Percentiles rank a stretch among this genome's conserved stretches.
phyloP scores from a whole-genome alignment of 2,329 filamentous ascomycete genomes.

The Talaromyces piceae region DNA sequence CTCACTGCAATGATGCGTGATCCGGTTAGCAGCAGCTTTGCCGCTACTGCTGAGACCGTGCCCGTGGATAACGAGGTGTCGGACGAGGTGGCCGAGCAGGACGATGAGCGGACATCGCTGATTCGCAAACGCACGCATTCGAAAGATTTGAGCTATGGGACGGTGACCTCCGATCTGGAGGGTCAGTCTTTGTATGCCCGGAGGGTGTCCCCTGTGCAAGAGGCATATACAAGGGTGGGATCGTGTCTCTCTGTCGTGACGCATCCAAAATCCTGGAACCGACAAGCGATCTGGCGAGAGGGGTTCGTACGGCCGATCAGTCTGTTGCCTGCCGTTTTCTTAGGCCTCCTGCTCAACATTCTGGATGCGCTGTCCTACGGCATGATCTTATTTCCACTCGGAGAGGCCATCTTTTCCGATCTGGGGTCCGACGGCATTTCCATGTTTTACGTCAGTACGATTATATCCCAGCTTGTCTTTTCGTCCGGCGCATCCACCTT shows the following conservation, averaged over 20 bases:
- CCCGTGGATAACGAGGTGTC: conserved; percentile 14
- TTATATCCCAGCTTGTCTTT: conserved; percentile 85
- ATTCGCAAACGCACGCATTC: conserved; percentile 22
- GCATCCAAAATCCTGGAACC: conserved; percentile 67
- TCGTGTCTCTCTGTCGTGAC: conserved; percentile 26
- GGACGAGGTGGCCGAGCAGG: conserved; percentile 19
- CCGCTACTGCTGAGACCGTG: conserved; percentile 15
- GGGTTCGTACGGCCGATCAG: conserved; percentile 60
- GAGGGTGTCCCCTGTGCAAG: conserved; percentile 3
- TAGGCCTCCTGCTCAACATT: conserved; percentile 85
- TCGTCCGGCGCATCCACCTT: conserved; percentile 80
- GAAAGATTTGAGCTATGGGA: conserved; percentile 25
- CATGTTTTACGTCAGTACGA: conserved; percentile 98
- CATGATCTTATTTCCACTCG: conserved; percentile 92
- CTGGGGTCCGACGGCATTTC: conserved; percentile 92
- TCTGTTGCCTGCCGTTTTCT: conserved; percentile 75
- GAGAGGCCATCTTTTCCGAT: conserved; percentile 73
- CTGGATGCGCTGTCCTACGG: conserved; percentile 93
- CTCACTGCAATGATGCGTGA: conserved; percentile 46
- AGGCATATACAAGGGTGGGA: conserved; percentile 15
- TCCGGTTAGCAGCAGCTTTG: conserved; percentile 13
- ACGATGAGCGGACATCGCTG: conserved; percentile 31
- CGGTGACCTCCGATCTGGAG: conserved; percentile 23
- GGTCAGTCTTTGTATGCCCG: conserved; percentile 15
- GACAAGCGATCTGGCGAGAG: conserved; percentile 55